Evolutionary conservation across 2,329 filamentous ascomycete species (phyloP).

Genomic region (Mariannaea sp.): DNA sequence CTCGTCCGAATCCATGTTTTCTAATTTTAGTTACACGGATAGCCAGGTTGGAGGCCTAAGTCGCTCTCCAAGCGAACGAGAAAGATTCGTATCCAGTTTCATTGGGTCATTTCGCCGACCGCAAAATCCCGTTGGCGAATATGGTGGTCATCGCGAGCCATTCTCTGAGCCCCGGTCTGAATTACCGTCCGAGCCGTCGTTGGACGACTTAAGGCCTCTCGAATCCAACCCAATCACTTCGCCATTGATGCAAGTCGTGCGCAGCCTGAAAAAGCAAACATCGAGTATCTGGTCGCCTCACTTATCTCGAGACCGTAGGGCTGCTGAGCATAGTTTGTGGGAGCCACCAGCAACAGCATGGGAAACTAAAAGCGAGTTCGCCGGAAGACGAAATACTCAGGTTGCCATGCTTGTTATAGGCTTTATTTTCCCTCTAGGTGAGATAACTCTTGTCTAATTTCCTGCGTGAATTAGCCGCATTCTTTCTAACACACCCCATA

Average conservation of each 20-base stretch:
- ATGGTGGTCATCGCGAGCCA: constrained; percentile 15
- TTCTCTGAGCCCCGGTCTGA: no score
- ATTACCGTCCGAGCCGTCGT: constrained; percentile 42
- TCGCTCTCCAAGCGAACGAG: constrained; percentile 54
- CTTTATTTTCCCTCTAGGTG: constrained; percentile 77
- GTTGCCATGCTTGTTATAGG: constrained; percentile 75
- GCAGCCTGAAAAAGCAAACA: constrained; percentile 52
- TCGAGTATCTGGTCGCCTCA: constrained; percentile 77
- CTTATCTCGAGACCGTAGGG: constrained; percentile 65
- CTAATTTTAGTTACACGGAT: constrained; percentile 51
- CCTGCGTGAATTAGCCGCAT: not conserved
- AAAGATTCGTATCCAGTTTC: constrained; percentile 52
- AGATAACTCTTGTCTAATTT: constrained; percentile 37
- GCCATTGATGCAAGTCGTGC: constrained; percentile 29
- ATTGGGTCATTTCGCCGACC: constrained; percentile 53
- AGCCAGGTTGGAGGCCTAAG: constrained; percentile 53
- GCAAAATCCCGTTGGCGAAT: constrained; percentile 39
- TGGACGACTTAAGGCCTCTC: constrained; percentile 49
- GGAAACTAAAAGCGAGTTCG: constrained; percentile 61
- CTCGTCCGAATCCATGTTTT: constrained; percentile 53
- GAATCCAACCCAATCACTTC: constrained; percentile 34
- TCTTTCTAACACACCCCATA: constrained; percentile 40
- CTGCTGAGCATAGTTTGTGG: constrained; percentile 67
- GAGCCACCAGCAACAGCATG: constrained; percentile 73
- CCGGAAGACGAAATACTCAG: constrained; percentile 74